Base-by-base conservation (phyloP, 257 asterid genomes). In the Buddleja alternifolia region DNA sequence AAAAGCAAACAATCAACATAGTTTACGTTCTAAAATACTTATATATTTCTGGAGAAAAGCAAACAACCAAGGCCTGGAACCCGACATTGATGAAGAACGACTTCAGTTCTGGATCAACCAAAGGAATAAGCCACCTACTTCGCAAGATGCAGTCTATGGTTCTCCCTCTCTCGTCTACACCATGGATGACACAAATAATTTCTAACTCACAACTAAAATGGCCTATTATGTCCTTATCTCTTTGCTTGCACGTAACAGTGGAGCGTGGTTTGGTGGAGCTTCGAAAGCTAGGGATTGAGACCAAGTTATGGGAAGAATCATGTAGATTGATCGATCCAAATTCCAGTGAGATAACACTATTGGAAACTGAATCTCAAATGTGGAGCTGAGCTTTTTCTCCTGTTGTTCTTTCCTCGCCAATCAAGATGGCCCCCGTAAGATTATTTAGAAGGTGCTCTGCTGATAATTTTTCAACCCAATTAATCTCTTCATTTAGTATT, bases 91-190 rank as follows among this genome's bases (percentile, higher is more conserved):
- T 4, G 96, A 90, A 34, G 99, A 93, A 69, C 74, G 95, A 73
- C 67, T 93, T 41, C 81, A 82, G 47, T 80, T 74, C 63, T 93
- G 96, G 97, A 90, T 90, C 77, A 79, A 78, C 81, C 96, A 85
- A 60, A 82, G 75, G 48, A 56, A 61, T 45, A 80, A 36, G 34
- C 19, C 63, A 7, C 90, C 93, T 29, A 83, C 71, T 63, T 90
- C 96, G 8, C 91, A 85, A 10, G 97, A 89, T 60, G 94, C 96
- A 19, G 95, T 93, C 3, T 89, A 90, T 59, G 93, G 98, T 93
- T 25, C 63, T 67, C 66, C 9, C 42, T 15, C 45, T 8, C 9
- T 37, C 1, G 42, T 19, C 32, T 10, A 21, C 25, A 20, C 10
- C 37, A 12, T 37, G 19, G 17, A 25, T 41, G 44, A 16, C 39